Evolutionary conservation across 2,329 filamentous ascomycete species (phyloP).

Genomic region (Arachnomyces sp.): DNA sequence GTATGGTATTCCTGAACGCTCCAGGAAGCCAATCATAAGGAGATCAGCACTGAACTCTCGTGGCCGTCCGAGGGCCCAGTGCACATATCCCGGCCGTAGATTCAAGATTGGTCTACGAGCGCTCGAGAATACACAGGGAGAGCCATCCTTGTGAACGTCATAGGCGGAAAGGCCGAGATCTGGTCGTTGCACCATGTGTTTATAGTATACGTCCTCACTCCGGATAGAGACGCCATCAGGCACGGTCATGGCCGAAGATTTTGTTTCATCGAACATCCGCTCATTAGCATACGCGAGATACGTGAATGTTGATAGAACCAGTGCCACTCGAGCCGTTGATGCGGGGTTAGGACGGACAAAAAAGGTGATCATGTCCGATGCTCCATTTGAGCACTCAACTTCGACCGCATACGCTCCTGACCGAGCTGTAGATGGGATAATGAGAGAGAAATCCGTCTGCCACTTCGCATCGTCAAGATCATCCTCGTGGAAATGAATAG

Average conservation of each 20-base stretch:
- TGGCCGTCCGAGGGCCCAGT: constrained; percentile 29
- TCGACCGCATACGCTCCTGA: constrained; percentile 25
- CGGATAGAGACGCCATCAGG: constrained; percentile 11
- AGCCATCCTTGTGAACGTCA: constrained; percentile 31
- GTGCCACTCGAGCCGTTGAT: constrained; percentile 15
- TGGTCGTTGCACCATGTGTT: constrained; percentile 21
- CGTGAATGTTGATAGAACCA: constrained; percentile 30
- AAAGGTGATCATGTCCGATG: constrained; percentile 24
- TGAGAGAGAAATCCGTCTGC: constrained; percentile 25
- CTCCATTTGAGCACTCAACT: constrained; percentile 7
- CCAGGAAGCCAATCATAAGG: constrained; percentile 28
- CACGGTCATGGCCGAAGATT: constrained; percentile 17
- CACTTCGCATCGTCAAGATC: constrained; percentile 31
- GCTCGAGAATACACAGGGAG: constrained; percentile 25
- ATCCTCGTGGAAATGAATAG: constrained; percentile 34
- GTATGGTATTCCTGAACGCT: constrained; percentile 23
- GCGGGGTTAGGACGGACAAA: constrained; percentile 23
- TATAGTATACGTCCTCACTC: not conserved
- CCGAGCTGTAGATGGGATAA: constrained; percentile 3
- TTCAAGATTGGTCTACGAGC: constrained; percentile 31
- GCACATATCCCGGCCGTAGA: constrained; percentile 27
- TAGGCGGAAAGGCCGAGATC: constrained; percentile 33
- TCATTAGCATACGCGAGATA: constrained; percentile 35
- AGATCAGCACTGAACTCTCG: constrained; percentile 30
- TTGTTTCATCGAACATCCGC: constrained; percentile 25